phyloP scores from a whole-genome alignment of 441 rosid genomes.

The Eruca vesicaria region DNA sequence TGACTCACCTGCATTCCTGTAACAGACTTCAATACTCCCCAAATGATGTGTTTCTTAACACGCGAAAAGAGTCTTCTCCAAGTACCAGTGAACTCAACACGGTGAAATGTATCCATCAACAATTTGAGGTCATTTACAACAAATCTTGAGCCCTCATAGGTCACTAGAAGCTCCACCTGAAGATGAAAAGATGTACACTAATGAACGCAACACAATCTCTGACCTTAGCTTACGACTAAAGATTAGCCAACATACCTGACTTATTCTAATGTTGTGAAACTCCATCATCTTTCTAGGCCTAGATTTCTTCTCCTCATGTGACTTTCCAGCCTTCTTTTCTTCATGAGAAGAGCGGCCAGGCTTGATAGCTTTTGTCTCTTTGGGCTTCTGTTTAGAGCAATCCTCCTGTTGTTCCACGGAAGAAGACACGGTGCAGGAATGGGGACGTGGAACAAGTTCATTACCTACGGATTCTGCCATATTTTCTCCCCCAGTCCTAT shows the following conservation, averaged over 20 bases:
- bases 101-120: conserved; percentile 93
- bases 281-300: conserved; percentile 87
- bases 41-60: conserved; percentile 89
- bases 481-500: conserved; percentile 79
- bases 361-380: conserved; percentile 61
- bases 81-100: conserved; percentile 80
- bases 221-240: neutral
- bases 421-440: conserved; percentile 51
- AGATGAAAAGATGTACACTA: conserved; percentile 24
- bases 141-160: conserved; percentile 92
- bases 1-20: conserved; percentile 91
- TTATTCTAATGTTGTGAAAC: conserved; percentile 82
- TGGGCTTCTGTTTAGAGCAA: conserved; percentile 56
- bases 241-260: conserved; percentile 59
- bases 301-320: conserved; percentile 72
- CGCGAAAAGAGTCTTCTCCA: conserved; percentile 94
- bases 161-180: conserved; percentile 84
- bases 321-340: conserved; percentile 75
- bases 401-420: conserved; percentile 77
- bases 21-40: conserved; percentile 96
- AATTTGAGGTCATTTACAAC: conserved; percentile 88
- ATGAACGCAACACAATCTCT: neutral
- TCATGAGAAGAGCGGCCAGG: conserved; percentile 84
- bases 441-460: conserved; percentile 76
- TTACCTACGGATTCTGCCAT: conserved; percentile 84